Evolutionary conservation across 2,329 filamentous ascomycete species (phyloP), one percentile per base, ranked within the genome.

Genomic region (Ophiocordyceps camponoti-rufipedis): DNA sequence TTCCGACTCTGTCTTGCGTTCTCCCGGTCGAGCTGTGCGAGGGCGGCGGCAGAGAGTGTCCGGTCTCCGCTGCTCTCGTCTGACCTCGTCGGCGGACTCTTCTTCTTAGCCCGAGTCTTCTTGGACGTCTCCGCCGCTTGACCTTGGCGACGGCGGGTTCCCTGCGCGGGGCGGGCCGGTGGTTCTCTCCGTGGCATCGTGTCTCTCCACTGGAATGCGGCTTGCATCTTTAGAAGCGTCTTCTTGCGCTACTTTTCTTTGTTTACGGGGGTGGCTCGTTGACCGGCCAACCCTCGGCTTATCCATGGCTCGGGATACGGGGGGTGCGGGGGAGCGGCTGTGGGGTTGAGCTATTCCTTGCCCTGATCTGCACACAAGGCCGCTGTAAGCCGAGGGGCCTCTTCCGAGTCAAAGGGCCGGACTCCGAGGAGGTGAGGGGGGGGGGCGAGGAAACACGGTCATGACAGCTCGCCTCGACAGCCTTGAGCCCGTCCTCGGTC

Each of bases 11-110:
- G 67, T 18, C 59, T 58, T 23, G 58, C 55, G 59, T 84, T 80
- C 45, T 74, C 63, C 44, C 74, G 68, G 53, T 85, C 72, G 42
- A 88, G 61, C 54, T 78, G 75, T 12, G 78, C 79, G 43, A 88
- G 61, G 5, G 80, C 77, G 52, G 76, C 73, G 3, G 63, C 57
- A 5, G 69, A 71, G 28, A 71, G 56, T 5, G 56, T 48, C 18
- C 55, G 54, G 19, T 55, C 57, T 16, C 44, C 52, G 41, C 52
- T 48, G n/a, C 53, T 58, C 5, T 61, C 62, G 23, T 66, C 63
- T 0, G 60, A 55, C 41, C 53, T 55, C 14, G 61, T 48, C 13
- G 57, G 53, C 8, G 63, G 59, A 23, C 23, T 23, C 45, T 54
- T 57, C 33, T 58, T 63, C 44, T 59, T 65, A 28, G 56, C 58